Evolutionary conservation across 2,329 filamentous ascomycete genomes (phyloP), one percentile per base, ranked within the genome.

Genomic region (Ascochyta koolunga): DNA sequence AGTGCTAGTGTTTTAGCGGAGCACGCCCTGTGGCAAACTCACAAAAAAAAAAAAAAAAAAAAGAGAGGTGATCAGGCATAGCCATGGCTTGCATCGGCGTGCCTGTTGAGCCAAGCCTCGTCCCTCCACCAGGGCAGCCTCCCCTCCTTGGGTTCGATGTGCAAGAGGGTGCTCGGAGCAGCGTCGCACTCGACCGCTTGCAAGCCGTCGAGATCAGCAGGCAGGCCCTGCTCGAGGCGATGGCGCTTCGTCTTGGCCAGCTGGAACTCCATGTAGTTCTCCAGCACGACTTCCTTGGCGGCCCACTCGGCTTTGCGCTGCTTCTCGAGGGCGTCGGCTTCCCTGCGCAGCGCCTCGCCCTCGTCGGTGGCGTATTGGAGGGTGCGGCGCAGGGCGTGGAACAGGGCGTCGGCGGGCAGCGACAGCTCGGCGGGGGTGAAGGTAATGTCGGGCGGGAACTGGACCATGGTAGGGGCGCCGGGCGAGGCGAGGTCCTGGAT

Each of bases 211-310:
- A 62, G 64, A 4, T 69, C 64, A 6, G 70, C 68, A 16, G 68
- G 60, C 16, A 74, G 60, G 7, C 70, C 69, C n/a, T 63, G 47
- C 10, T 78, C 70, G 3, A 70, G 29, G 13, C 74, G 69, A 21
- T 68, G 69, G 22, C 70, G 62, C 35, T 69, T 60, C 31, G 62
- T 62, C 2, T 46, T 55, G 10, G 66, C 84, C 77, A 87, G 86
- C 70, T 87, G 85, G 29, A 84, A 80, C 71, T 93, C 90, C 62
- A 91, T 82, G 27, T 89, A 82, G 67, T 91, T 90, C 52, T 90
- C 85, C n/a, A 95, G 75, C 16, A 93, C 74, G 25, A 90, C 82
- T 74, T 95, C 90, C 74, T 93, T 93, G 74, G 90, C 86, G 13
- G 86, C 78, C 90, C 90, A 95, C 69, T 91, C 89, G 58, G 86